These are phyloP conservation scores for Apiotrichum gamsii DNA, from an alignment of 1,284 basidiomycete species.

Conservation along the genomic window DNA sequence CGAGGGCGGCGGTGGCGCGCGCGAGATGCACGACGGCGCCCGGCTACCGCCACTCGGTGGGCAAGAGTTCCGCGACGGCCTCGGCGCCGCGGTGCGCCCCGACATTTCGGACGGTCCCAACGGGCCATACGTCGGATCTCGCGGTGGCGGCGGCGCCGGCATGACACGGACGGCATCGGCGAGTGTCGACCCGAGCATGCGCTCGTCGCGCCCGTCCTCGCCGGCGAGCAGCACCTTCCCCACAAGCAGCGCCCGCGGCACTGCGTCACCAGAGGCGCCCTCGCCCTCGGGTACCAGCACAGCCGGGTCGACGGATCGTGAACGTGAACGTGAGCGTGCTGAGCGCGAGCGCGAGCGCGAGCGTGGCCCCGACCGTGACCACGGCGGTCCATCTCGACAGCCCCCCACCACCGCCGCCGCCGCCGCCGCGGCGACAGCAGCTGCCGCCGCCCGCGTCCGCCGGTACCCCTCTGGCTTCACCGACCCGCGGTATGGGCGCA, in stretches of 20 bases:
- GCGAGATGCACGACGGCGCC: conserved; percentile 14
- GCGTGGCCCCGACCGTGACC: too few relatives aligned
- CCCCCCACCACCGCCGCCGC: background rate
- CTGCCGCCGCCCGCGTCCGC: background rate
- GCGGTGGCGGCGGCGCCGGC: background rate
- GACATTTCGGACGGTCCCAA: background rate
- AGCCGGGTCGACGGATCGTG: too few relatives aligned
- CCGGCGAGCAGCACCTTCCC: background rate
- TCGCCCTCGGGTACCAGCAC: background rate
- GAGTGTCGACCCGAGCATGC: too few relatives aligned
- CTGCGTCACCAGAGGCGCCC: background rate
- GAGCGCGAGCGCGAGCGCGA: too few relatives aligned
- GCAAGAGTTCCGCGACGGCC: background rate
- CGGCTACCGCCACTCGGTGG: conserved; percentile 3
- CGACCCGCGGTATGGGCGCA: conserved; percentile 23
- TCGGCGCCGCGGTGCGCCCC: background rate
- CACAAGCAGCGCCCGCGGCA: background rate
- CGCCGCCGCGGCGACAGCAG: background rate
- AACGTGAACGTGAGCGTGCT: too few relatives aligned
- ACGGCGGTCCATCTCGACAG: too few relatives aligned
- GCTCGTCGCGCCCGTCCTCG: background rate
- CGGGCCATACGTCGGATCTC: background rate
- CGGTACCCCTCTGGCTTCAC: background rate
- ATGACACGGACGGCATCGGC: background rate
- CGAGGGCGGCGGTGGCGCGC: background rate